Percentiles rank a stretch among this genome's conserved stretches.
Evolutionary conservation across 2,329 filamentous ascomycete genomes (phyloP).

Genomic region (Kalaharituber pfeilii): DNA sequence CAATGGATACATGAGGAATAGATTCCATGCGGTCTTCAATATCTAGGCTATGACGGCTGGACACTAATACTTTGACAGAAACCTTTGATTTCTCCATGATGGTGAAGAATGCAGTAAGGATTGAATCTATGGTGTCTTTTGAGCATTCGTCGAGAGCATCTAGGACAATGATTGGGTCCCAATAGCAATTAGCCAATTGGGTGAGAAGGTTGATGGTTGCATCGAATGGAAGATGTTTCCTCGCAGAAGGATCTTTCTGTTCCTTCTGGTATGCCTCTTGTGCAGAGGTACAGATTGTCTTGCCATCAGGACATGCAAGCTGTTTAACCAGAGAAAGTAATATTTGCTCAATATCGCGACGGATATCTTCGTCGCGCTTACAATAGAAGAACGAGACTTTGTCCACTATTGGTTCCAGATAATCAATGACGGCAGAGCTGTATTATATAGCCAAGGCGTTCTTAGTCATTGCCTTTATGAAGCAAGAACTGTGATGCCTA

Average conservation of each 20-base stretch:
- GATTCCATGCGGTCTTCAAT: not conserved
- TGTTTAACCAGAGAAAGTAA: slow-evolving; percentile 23
- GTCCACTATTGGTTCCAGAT: too few species aligned
- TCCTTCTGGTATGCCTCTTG: slow-evolving; percentile 6
- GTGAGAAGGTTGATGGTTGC: slow-evolving; percentile 16
- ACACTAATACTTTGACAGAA: slow-evolving; percentile 26
- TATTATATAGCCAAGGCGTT: too few species aligned
- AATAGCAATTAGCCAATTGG: slow-evolving; percentile 20
- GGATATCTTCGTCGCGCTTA: not conserved
- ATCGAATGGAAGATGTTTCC: slow-evolving; percentile 12
- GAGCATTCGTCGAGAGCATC: slow-evolving; percentile 30
- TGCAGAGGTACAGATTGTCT: slow-evolving; percentile 8
- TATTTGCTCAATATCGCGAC: slow-evolving; percentile 22
- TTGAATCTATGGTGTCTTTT: slow-evolving; percentile 16
- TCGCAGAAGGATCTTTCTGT: slow-evolving; percentile 7
- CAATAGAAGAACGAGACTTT: too few species aligned
- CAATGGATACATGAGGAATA: not conserved
- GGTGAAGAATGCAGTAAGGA: too few species aligned
- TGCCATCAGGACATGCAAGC: slow-evolving; percentile 6
- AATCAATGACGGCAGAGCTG: too few species aligned
- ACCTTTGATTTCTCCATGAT: slow-evolving; percentile 20
- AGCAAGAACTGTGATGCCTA: slow-evolving; percentile 15
- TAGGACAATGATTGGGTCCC: too few species aligned
- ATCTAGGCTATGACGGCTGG: slow-evolving; percentile 5
- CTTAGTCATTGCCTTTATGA: too few species aligned